Percentiles rank a stretch among this genome's conserved stretches.
These are phyloP conservation scores for Rhizopogon rudus DNA, from an alignment of 768 basidiomycete genomes.

Conservation along the genomic window DNA sequence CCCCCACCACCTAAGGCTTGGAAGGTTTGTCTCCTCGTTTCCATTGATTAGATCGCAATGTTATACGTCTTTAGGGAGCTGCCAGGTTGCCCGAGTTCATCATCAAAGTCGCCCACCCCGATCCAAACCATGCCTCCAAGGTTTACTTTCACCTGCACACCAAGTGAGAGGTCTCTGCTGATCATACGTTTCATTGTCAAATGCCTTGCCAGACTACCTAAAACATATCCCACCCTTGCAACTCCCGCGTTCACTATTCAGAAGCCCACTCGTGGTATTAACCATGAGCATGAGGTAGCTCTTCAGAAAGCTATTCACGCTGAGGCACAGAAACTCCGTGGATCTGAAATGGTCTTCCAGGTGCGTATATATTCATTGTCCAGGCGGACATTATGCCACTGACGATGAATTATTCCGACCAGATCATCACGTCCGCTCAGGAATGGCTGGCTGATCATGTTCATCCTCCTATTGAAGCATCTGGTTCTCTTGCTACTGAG, in stretches of 20 bases:
- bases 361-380: conserved; percentile 30
- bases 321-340: conserved; percentile 61
- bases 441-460: conserved; percentile 66
- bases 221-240: conserved; percentile 74
- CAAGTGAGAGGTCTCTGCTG: conserved; percentile 42
- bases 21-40: conserved; percentile 49
- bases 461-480: conserved; percentile 49
- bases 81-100: conserved; percentile 69
- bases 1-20: conserved; percentile 75
- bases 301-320: conserved; percentile 56
- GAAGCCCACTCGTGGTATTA: conserved; percentile 57
- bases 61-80: conserved; percentile 46
- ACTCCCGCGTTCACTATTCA: conserved; percentile 64
- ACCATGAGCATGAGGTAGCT: conserved; percentile 48
- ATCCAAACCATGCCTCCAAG: conserved; percentile 48
- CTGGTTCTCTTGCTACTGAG: conserved; percentile 70
- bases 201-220: conserved; percentile 53
- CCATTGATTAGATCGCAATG: neutral
- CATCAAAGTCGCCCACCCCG: conserved; percentile 66
- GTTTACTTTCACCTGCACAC: conserved; percentile 64
- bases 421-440: conserved; percentile 66
- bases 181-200: conserved; percentile 1
- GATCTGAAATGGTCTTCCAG: conserved; percentile 77
- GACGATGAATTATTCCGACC: neutral
- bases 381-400: neutral